Conservation (phyloP, 352 stramenopile species). For the Achlya hypogyna region DNA sequence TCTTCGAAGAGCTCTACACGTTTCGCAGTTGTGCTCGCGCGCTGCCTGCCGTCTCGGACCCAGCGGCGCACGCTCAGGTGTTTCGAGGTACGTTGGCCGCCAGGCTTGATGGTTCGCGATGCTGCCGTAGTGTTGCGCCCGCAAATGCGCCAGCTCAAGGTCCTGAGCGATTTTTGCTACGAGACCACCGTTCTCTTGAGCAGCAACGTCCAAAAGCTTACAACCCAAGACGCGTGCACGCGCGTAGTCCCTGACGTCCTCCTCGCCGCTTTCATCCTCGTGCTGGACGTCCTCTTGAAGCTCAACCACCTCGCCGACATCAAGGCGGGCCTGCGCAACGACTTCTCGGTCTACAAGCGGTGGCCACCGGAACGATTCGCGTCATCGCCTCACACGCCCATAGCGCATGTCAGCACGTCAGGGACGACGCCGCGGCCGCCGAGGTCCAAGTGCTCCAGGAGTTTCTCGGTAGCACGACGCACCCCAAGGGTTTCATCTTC, state of each 20-base stretch:
- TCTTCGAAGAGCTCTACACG: constrained; percentile 49
- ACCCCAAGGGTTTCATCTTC: constrained; percentile 52
- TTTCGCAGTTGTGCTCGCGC: constrained; percentile 44
- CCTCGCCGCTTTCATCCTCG: constrained; percentile 43
- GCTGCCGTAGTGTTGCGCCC: constrained; percentile 40
- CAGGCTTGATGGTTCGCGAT: not conserved
- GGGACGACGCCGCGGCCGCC: constrained; percentile 29
- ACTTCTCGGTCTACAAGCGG: constrained; percentile 70
- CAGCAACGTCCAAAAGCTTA: constrained; percentile 61
- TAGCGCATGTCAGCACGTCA: constrained; percentile 46
- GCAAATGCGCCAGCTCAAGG: constrained; percentile 46
- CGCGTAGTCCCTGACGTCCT: constrained; percentile 51
- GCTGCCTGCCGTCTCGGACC: constrained; percentile 27
- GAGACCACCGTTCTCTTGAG: constrained; percentile 52
- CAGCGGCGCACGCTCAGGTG: constrained; percentile 30
- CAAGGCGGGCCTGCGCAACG: constrained; percentile 59
- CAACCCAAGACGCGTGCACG: constrained; percentile 53
- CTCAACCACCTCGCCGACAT: constrained; percentile 57
- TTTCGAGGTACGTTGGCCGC: constrained; percentile 29
- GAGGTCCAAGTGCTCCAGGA: constrained; percentile 54
- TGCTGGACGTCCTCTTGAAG: constrained; percentile 54
- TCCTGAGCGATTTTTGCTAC: constrained; percentile 43
- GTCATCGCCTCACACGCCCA: not conserved
- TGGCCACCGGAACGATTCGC: not conserved
- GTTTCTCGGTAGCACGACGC: constrained; percentile 42